These are phyloP conservation scores for Berberis vulgaris DNA, from an alignment of 164 flowering plant genomes.

Conservation along the genomic window DNA sequence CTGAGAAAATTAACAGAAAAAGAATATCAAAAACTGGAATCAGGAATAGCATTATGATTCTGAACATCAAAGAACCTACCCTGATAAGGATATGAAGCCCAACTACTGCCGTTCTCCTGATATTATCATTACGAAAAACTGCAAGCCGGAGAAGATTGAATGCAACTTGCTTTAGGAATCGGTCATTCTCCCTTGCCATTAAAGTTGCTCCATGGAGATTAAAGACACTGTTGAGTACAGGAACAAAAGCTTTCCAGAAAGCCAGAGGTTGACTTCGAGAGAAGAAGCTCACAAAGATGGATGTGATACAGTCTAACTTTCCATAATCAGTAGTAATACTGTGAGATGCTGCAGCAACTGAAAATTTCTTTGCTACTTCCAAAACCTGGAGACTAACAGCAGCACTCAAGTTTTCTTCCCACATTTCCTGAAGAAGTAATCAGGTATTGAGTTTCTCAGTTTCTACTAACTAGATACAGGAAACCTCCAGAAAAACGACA, in stretches of 20 bases:
- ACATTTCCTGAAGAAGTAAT: conserved; percentile 42
- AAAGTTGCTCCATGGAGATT: conserved; percentile 85
- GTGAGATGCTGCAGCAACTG: conserved; percentile 65
- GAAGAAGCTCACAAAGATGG: conserved; percentile 75
- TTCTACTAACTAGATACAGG: not conserved
- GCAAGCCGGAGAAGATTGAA: conserved; percentile 97
- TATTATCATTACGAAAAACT: conserved; percentile 80
- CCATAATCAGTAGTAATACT: conserved; percentile 93
- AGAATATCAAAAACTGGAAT: conserved; percentile 2
- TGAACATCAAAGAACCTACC: conserved; percentile 35
- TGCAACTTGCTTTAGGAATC: conserved; percentile 91
- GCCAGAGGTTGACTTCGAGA: conserved; percentile 77
- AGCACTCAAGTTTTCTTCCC: conserved; percentile 97
- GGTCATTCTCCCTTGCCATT: conserved; percentile 97
- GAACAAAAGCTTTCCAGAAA: conserved; percentile 84
- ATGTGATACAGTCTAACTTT: conserved; percentile 87
- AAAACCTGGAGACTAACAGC: conserved; percentile 91
- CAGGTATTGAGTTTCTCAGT: not conserved
- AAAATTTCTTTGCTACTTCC: conserved; percentile 76
- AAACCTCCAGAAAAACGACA: not conserved
- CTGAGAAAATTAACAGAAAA: conserved; percentile 34
- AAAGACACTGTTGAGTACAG: conserved; percentile 73
- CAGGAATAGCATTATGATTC: not conserved
- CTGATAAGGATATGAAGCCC: conserved; percentile 89
- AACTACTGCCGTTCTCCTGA: conserved; percentile 80